phyloP scores from a whole-genome alignment of 2,329 filamentous ascomycete species.

The Pseudogymnoascus verrucosus region DNA sequence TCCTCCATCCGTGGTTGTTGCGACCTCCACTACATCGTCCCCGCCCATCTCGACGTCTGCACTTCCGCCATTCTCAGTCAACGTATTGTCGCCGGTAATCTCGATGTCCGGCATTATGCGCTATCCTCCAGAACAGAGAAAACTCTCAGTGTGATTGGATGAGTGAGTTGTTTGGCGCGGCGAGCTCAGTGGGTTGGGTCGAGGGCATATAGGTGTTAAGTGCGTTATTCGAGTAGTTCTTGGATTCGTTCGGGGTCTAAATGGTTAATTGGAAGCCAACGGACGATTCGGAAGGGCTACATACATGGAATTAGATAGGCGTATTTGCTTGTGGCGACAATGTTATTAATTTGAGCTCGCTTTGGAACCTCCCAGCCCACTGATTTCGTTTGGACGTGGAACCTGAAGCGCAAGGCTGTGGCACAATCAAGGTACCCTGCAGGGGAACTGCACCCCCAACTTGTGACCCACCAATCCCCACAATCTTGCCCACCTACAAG shows the following conservation, averaged over 20 bases:
- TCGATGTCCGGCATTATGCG: conserved; percentile 18
- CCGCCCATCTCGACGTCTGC: conserved; percentile 24
- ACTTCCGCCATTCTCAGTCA: conserved; percentile 11
- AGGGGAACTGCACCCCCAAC: not conserved
- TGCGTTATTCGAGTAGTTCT: not conserved
- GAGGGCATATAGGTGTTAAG: not conserved
- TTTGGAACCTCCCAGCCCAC: not conserved
- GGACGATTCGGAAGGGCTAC: not conserved
- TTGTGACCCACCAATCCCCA: conserved; percentile 1
- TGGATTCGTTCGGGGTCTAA: not conserved
- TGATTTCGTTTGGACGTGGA: not conserved
- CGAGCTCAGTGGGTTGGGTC: not conserved
- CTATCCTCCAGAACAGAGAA: not conserved
- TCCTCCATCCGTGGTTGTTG: conserved; percentile 11
- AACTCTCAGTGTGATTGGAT: not conserved
- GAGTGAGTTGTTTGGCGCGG: not conserved
- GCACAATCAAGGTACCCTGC: not conserved
- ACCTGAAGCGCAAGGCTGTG: not conserved
- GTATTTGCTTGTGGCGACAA: not conserved
- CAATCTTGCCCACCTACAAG: not conserved
- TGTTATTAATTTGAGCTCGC: not conserved
- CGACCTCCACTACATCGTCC: conserved; percentile 23
- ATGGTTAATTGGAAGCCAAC: not conserved
- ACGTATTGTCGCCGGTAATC: conserved; percentile 15
- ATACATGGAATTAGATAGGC: not conserved